Base-by-base conservation (phyloP, 192 early-diverging fungal species). In the Podila minutissima region DNA sequence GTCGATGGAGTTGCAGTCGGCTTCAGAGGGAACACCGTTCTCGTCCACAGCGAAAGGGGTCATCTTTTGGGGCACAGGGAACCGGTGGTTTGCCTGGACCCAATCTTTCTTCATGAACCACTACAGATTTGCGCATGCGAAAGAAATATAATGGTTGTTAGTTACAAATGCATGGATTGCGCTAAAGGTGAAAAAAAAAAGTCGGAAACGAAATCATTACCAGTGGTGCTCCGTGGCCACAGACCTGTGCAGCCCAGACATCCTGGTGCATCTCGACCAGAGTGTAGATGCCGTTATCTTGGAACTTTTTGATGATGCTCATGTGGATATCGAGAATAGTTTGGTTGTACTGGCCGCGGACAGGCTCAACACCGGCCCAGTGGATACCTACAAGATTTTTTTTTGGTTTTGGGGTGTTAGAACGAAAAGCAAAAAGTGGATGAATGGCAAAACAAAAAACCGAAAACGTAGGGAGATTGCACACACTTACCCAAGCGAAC, bases 201-300 rank as follows among this genome's bases (percentile, higher is more conserved):
- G 37, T 22, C 15, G 15, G 48, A 48, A 26, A 51, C 31, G 9
- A 38, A 31, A 12, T 17, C 38, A 74, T 63, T 60, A 84, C 72
- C 48, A 81, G 53, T 11, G 89, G 88, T 1, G 86, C 82, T 13
- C 89, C 88, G 63, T 89, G 82, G 2, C 88, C 87, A 53, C 88
- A 86, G 46, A 88, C 83, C 61, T 84, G 83, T 26, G 71, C 78
- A 5, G 86, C 84, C 41, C 87, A 77, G 7, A 88, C 79, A 63
- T 90, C 87, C 72, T 92, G 91, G 76, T 92, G 91, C 59, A 88
- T 86, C 58, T 92, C 91, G 6, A 92, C 75, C 9, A 92, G 65
- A 6, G 91, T 86, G 62, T 89, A 92, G 53, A 92, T 91, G 32
- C 85, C 84, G 24, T 88, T 82, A 5, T 74, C 82, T 37, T 86